Conservation (phyloP, 306 rosid species). For the Fragaria ananassa region DNA sequence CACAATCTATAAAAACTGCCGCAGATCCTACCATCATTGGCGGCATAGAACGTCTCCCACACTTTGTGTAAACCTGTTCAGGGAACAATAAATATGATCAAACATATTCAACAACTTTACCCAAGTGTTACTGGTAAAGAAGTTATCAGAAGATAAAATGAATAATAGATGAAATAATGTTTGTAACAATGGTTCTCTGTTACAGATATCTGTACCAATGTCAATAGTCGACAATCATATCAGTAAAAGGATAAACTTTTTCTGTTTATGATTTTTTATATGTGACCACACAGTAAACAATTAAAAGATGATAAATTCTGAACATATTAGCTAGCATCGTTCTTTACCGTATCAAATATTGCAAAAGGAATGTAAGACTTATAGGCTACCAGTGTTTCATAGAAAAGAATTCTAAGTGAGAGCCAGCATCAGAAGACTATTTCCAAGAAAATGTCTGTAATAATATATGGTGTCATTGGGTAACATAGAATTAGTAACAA, state of each 20-base stretch:
- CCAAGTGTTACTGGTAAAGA: not conserved
- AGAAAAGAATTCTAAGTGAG: not conserved
- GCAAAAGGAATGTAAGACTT: not conserved
- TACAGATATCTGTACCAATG: not conserved
- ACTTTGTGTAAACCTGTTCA: constrained; percentile 74
- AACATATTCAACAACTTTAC: not conserved
- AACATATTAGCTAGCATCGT: not conserved
- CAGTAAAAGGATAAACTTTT: not conserved
- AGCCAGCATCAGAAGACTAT: not conserved
- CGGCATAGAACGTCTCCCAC: constrained; percentile 93
- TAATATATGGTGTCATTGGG: not conserved
- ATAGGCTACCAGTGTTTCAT: not conserved
- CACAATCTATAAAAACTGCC: constrained; percentile 86
- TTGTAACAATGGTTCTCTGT: not conserved
- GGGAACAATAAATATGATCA: constrained; percentile 4
- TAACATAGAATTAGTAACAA: not conserved
- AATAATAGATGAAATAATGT: not conserved
- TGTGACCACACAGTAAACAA: not conserved
- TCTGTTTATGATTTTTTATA: not conserved
- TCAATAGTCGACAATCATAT: not conserved
- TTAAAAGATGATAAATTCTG: not conserved
- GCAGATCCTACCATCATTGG: constrained; percentile 90
- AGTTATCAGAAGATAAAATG: not conserved
- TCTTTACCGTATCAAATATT: not conserved
- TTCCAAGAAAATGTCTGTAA: not conserved